Evolutionary conservation across 441 rosid genomes (phyloP).

Genomic region (Biscutella laevigata): DNA sequence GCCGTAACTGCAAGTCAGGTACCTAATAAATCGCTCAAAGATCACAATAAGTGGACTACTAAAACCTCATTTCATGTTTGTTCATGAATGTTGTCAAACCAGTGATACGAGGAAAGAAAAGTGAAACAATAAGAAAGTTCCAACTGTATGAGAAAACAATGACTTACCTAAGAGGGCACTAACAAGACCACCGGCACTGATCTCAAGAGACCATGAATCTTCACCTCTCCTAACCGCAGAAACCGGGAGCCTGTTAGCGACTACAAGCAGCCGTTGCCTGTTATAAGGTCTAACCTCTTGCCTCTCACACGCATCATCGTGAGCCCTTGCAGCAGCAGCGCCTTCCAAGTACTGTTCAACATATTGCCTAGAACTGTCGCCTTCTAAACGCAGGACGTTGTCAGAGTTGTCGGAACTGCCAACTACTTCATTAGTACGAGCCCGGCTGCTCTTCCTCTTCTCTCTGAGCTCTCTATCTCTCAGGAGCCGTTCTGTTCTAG

Average conservation of each 20-base stretch:
- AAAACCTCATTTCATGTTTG: neutral
- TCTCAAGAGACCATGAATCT: slow-evolving; percentile 91
- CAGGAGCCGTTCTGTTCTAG: slow-evolving; percentile 72
- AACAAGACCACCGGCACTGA: slow-evolving; percentile 95
- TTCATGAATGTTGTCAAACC: neutral
- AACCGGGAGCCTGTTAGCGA: slow-evolving; percentile 94
- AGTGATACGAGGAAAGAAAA: neutral
- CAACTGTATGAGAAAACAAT: neutral
- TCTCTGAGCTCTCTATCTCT: slow-evolving; percentile 63
- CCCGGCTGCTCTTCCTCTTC: slow-evolving; percentile 49
- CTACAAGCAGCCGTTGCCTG: slow-evolving; percentile 83
- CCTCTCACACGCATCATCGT: slow-evolving; percentile 46
- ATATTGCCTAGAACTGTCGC: slow-evolving; percentile 41
- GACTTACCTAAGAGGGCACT: slow-evolving; percentile 77
- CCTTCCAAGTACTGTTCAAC: slow-evolving; percentile 65
- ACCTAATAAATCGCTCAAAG: neutral
- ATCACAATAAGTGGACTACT: neutral
- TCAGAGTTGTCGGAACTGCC: slow-evolving; percentile 46
- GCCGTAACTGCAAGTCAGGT: neutral
- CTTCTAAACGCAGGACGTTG: slow-evolving; percentile 41
- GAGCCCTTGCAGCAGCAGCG: slow-evolving; percentile 42
- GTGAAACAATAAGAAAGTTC: neutral
- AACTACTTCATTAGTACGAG: slow-evolving; percentile 41
- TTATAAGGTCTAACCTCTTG: slow-evolving; percentile 56
- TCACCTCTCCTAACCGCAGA: slow-evolving; percentile 94